Conservation (phyloP, 345 rosid genomes). For the Boechera retrofracta region DNA sequence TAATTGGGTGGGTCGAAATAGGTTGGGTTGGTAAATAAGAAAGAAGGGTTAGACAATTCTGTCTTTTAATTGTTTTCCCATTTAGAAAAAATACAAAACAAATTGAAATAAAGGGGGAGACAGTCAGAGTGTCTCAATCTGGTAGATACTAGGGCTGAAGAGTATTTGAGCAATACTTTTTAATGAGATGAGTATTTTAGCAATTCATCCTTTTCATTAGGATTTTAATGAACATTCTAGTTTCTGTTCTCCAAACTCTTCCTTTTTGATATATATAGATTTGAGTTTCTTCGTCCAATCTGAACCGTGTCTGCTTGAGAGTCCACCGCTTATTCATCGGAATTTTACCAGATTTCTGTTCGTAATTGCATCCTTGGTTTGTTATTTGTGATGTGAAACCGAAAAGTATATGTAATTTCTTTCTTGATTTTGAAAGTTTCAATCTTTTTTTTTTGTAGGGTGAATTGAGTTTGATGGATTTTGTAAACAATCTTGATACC, state of each 20-base stretch:
- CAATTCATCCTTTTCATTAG: too few relatives aligned
- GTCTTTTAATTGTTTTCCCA: too few relatives aligned
- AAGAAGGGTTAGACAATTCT: too few relatives aligned
- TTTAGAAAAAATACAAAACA: too few relatives aligned
- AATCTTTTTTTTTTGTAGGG: neutral
- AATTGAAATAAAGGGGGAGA: too few relatives aligned
- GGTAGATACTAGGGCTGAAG: too few relatives aligned
- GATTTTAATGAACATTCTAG: too few relatives aligned
- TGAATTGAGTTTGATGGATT: conserved; percentile 46
- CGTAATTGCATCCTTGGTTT: neutral
- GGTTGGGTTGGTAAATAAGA: too few relatives aligned
- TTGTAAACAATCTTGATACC: conserved; percentile 53
- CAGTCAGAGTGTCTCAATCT: too few relatives aligned
- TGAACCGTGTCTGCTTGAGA: neutral
- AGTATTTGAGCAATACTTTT: too few relatives aligned
- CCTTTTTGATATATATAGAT: neutral
- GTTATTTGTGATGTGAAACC: neutral
- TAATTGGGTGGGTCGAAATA: too few relatives aligned
- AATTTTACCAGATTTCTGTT: neutral
- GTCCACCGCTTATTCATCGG: neutral
- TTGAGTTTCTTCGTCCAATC: neutral
- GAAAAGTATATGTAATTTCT: neutral
- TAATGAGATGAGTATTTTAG: too few relatives aligned
- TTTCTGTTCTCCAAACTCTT: neutral
- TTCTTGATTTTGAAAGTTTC: conserved; percentile 7